Conservation (phyloP, 1,139 yeast genomes). For the Schizosaccharomyces versatilis region DNA sequence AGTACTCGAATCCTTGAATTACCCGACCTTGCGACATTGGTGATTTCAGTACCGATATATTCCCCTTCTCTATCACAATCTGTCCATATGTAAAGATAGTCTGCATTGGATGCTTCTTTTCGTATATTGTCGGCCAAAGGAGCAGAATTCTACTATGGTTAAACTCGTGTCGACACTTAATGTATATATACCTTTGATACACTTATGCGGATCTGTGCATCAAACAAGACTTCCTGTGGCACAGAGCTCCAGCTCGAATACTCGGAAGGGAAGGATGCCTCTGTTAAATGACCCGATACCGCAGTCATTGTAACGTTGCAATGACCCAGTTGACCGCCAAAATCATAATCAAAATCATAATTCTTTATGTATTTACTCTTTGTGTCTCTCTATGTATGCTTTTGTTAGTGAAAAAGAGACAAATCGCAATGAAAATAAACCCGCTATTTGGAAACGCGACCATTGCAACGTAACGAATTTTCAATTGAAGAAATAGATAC, state of each 20-base stretch:
- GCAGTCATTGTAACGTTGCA: constrained; percentile 82
- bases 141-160: constrained; percentile 18
- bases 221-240: constrained; percentile 42
- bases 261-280: constrained; percentile 37
- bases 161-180: not conserved
- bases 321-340: constrained; percentile 31
- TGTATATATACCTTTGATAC: constrained; percentile 16
- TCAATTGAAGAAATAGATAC: constrained; percentile 1
- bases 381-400: constrained; percentile 22
- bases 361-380: constrained; percentile 48
- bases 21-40: constrained; percentile 38
- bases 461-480: no score
- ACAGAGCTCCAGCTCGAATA: constrained; percentile 39
- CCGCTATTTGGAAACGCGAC: no score
- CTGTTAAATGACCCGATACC: constrained; percentile 65
- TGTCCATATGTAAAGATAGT: constrained; percentile 78
- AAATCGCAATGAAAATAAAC: no score
- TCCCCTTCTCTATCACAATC: constrained; percentile 98
- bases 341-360: constrained; percentile 41
- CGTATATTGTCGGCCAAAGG: constrained; percentile 49
- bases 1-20: constrained; percentile 32
- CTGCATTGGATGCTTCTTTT: constrained; percentile 38
- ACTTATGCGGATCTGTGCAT: constrained; percentile 36
- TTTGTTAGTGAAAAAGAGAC: no score
- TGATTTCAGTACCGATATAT: constrained; percentile 73